phyloP scores from a whole-genome alignment of 345 rosid genomes.

The Eucalyptus cloeziana region DNA sequence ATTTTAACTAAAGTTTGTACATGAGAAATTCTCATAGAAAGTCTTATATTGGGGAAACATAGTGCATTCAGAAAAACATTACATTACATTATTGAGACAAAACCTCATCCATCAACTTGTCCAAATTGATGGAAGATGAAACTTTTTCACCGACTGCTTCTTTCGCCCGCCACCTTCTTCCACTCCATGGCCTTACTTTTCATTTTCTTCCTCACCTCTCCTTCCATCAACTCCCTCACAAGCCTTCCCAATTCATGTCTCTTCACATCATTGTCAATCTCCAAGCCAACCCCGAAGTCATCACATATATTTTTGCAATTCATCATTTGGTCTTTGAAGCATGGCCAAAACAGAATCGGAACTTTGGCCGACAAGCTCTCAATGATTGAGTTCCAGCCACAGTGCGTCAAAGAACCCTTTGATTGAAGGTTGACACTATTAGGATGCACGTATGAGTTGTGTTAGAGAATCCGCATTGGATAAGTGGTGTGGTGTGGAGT shows the following conservation, averaged over 20 bases:
- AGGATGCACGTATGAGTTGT: too few species aligned
- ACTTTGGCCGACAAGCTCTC: background rate
- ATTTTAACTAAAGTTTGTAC: background rate
- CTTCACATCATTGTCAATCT: slow-evolving; percentile 2
- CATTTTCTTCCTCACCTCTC: background rate
- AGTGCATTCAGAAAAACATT: background rate
- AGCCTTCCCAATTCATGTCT: slow-evolving; percentile 1
- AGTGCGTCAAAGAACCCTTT: slow-evolving; percentile 2
- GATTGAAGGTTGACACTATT: background rate
- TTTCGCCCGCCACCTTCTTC: background rate
- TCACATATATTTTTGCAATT: slow-evolving; percentile 8
- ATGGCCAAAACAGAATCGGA: slow-evolving; percentile 7
- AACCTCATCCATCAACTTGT: background rate
- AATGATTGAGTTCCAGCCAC: slow-evolving; percentile 3
- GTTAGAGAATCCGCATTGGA: too few species aligned
- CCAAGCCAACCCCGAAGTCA: slow-evolving; percentile 16
- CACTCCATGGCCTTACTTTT: background rate
- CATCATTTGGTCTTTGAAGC: background rate
- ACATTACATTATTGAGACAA: background rate
- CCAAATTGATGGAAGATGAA: background rate
- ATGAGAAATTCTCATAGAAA: background rate
- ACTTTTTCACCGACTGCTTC: background rate
- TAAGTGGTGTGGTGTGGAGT: too few species aligned
- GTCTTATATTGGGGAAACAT: background rate
- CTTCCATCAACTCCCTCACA: background rate